These are phyloP conservation scores for Boechera divaricarpa DNA, from an alignment of 345 rosid species.

Conservation along the genomic window DNA sequence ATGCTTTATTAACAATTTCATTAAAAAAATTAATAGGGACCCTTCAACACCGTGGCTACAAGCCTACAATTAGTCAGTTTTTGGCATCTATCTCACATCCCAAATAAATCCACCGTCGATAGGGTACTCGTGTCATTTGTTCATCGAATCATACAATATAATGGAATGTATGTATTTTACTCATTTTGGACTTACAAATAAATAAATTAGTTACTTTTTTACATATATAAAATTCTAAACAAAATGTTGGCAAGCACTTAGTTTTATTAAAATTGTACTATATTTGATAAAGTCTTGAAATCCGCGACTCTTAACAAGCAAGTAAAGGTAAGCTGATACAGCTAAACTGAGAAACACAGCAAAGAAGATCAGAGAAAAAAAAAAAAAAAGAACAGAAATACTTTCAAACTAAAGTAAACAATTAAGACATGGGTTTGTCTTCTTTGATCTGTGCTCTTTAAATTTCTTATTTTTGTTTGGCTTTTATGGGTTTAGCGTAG, in stretches of 20 bases:
- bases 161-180: not conserved
- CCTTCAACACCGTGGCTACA: not conserved
- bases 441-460: not conserved
- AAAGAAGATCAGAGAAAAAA: constrained; percentile 3
- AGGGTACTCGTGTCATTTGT: not conserved
- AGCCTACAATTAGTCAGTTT: not conserved
- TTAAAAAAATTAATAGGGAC: not conserved
- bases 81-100: not conserved
- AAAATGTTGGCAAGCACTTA: not conserved
- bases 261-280: not conserved
- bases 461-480: not conserved
- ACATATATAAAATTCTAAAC: not conserved
- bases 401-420: not conserved
- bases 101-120: not conserved
- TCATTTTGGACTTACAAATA: not conserved
- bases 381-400: not conserved
- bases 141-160: not conserved
- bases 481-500: not conserved
- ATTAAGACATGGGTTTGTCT: constrained; percentile 1
- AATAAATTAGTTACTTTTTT: not conserved
- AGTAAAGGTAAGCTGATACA: not conserved
- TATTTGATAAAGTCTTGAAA: constrained; percentile 1
- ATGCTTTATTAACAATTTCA: not conserved
- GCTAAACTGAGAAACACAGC: not conserved
- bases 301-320: constrained; percentile 12